Evolutionary conservation across 2,329 filamentous ascomycete species (phyloP).

Genomic region (Aschersonia sp.): DNA sequence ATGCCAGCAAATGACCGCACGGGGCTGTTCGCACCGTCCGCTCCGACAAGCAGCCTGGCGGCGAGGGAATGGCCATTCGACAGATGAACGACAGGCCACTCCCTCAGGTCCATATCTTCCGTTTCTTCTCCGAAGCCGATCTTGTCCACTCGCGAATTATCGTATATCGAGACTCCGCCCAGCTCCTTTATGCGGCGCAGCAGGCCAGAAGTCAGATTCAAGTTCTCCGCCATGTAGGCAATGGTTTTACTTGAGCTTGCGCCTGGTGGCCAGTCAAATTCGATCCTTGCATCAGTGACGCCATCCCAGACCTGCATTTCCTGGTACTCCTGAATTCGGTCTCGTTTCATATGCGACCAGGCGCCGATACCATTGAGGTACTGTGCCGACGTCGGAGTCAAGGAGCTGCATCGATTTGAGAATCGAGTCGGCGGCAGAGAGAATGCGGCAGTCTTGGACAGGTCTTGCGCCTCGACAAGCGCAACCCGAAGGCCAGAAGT

Average conservation of each 20-base stretch:
- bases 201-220: conserved; percentile 71
- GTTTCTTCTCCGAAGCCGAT: conserved; percentile 61
- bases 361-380: conserved; percentile 76
- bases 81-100: conserved; percentile 76
- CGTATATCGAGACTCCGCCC: conserved; percentile 55
- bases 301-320: conserved; percentile 99
- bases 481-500: conserved; percentile 72
- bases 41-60: conserved; percentile 77
- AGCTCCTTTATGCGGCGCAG: conserved; percentile 57
- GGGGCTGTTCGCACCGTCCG: conserved; percentile 88
- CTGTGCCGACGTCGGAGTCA: conserved; percentile 75
- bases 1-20: conserved; percentile 85
- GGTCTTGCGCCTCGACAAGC: conserved; percentile 79
- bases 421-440: conserved; percentile 53
- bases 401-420: conserved; percentile 89
- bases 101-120: conserved; percentile 59
- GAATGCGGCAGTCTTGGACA: conserved; percentile 54
- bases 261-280: conserved; percentile 59
- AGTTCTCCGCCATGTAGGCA: conserved; percentile 93
- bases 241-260: conserved; percentile 46
- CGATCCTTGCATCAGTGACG: conserved; percentile 70
- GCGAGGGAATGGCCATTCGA: conserved; percentile 53
- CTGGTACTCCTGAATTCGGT: conserved; percentile 73
- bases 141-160: conserved; percentile 62
- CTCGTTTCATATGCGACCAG: conserved; percentile 61